These are phyloP conservation scores for Cercospora beticola DNA, from an alignment of 2,329 filamentous ascomycete species.

Conservation along the genomic window DNA sequence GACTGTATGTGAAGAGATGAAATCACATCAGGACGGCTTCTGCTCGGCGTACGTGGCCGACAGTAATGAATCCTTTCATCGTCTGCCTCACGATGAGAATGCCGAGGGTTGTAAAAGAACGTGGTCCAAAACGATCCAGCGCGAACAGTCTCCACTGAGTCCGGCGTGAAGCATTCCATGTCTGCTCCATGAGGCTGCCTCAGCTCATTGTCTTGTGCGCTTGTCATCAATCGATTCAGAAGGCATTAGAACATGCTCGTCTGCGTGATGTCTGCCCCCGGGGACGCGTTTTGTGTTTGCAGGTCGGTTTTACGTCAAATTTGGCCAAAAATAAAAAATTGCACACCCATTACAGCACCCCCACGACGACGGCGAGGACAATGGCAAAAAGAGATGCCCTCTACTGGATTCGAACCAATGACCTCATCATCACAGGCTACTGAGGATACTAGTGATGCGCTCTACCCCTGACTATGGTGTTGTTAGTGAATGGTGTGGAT, in stretches of 20 bases:
- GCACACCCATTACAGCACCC: neutral
- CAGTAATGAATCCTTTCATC: neutral
- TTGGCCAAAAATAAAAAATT: neutral
- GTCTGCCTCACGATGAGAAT: neutral
- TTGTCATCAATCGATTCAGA: neutral
- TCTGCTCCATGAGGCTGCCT: neutral
- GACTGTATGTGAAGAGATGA: neutral
- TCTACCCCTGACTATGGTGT: neutral
- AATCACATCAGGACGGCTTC: neutral
- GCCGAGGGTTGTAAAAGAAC: neutral
- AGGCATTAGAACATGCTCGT: neutral
- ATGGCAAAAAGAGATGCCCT: neutral
- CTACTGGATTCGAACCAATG: conserved; percentile 7
- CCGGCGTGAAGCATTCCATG: neutral
- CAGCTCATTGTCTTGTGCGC: neutral
- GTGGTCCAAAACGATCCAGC: neutral
- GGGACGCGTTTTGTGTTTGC: neutral
- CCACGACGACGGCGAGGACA: neutral
- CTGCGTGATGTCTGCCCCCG: neutral
- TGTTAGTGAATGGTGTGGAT: neutral
- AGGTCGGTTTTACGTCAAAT: neutral
- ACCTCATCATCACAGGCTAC: neutral
- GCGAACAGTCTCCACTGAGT: neutral
- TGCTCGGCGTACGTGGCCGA: neutral
- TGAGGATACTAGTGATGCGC: conserved; percentile 1